phyloP scores from a whole-genome alignment of 371 early-diverging fungal genomes.

The Circinella umbellata region DNA sequence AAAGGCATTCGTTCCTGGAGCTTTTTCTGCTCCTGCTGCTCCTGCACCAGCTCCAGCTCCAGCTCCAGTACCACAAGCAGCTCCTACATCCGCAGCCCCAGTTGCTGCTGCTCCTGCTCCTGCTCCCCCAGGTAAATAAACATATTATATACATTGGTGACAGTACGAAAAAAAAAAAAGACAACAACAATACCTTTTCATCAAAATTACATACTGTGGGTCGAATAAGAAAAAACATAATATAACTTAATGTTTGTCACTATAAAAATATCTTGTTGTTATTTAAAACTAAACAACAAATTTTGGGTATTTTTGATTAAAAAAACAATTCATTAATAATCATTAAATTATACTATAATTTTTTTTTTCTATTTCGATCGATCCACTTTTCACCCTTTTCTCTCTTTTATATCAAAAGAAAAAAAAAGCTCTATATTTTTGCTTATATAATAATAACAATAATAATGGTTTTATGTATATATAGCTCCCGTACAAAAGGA shows the following conservation, averaged over 20 bases:
- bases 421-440: background rate
- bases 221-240: too few relatives aligned
- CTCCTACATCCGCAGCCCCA: constrained; percentile 14
- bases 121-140: constrained; percentile 1
- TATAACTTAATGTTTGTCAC: too few relatives aligned
- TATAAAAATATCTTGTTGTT: too few relatives aligned
- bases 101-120: constrained; percentile 11
- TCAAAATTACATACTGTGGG: too few relatives aligned
- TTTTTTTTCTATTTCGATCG: too few relatives aligned
- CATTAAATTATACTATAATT: too few relatives aligned
- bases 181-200: background rate
- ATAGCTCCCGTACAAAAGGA: background rate
- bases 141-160: background rate
- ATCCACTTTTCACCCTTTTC: background rate
- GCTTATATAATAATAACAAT: background rate
- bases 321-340: background rate
- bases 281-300: too few relatives aligned
- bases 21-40: constrained; percentile 20
- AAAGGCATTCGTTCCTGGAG: constrained; percentile 35
- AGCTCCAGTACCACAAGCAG: constrained; percentile 15
- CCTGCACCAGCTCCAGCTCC: constrained; percentile 19
- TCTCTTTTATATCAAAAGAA: background rate
- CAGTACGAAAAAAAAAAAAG: background rate
- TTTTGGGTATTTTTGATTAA: background rate
- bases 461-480: background rate